Evolutionary conservation across 2,329 filamentous ascomycete species (phyloP).

Genomic region (Cercospora berteroae): DNA sequence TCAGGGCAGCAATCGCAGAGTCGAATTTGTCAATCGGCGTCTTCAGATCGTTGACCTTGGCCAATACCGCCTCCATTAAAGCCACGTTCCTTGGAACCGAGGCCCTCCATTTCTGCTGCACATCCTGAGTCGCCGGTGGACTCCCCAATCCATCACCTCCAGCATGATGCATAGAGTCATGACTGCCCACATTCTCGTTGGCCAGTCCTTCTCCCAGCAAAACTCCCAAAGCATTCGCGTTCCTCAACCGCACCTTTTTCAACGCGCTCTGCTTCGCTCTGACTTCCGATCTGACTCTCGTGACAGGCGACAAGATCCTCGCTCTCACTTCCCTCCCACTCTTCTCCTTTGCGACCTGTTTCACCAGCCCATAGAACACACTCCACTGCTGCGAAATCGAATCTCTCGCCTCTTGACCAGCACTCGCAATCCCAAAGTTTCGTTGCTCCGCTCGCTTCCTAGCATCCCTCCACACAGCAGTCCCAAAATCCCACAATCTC

Average conservation of each 20-base stretch:
- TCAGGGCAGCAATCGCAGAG: slow-evolving; percentile 55
- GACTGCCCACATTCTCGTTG: slow-evolving; percentile 41
- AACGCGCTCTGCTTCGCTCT: slow-evolving; percentile 70
- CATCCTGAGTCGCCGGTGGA: slow-evolving; percentile 28
- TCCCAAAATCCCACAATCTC: slow-evolving; percentile 69
- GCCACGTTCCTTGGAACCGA: slow-evolving; percentile 77
- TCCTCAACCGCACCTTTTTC: slow-evolving; percentile 71
- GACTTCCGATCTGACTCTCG: slow-evolving; percentile 71
- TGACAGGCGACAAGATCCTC: slow-evolving; percentile 74
- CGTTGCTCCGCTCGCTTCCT: slow-evolving; percentile 36
- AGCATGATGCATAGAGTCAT: not conserved
- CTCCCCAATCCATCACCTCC: slow-evolving; percentile 31
- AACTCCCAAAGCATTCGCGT: slow-evolving; percentile 81
- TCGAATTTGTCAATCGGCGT: slow-evolving; percentile 55
- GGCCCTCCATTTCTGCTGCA: slow-evolving; percentile 62
- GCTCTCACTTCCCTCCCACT: slow-evolving; percentile 69
- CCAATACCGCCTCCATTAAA: slow-evolving; percentile 81
- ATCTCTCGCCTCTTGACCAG: slow-evolving; percentile 34
- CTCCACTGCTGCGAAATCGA: slow-evolving; percentile 34
- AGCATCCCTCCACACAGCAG: slow-evolving; percentile 67
- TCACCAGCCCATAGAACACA: slow-evolving; percentile 75
- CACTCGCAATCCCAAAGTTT: slow-evolving; percentile 29
- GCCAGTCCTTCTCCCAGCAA: slow-evolving; percentile 82
- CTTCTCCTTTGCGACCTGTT: slow-evolving; percentile 69
- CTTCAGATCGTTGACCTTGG: slow-evolving; percentile 65